Evolutionary conservation across 192 early-diverging fungal genomes (phyloP).

Genomic region (Rhizophagus prolifer): DNA sequence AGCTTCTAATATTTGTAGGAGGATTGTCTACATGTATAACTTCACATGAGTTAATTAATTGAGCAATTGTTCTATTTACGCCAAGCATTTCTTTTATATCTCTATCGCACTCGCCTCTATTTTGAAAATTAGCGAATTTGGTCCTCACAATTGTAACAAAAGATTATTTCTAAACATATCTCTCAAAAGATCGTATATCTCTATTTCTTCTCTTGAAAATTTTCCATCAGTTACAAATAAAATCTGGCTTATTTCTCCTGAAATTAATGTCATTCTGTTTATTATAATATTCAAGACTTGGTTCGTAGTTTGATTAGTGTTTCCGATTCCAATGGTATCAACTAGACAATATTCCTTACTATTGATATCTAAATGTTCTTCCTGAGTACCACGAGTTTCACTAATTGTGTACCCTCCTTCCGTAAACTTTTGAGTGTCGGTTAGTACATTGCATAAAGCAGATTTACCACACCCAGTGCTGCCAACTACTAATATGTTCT

Average conservation of each 20-base stretch:
- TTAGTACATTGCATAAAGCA: conserved; percentile 13
- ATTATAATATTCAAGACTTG: no score
- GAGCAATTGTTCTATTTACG: neutral
- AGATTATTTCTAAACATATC: neutral
- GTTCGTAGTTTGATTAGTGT: neutral
- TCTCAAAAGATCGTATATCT: neutral
- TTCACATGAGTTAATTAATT: neutral
- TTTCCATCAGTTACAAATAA: neutral
- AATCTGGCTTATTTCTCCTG: no score
- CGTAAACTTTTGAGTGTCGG: neutral
- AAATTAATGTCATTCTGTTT: no score
- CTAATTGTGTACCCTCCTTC: neutral
- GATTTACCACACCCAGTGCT: conserved; percentile 1
- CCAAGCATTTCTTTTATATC: neutral
- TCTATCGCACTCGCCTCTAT: neutral
- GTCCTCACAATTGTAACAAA: conserved; percentile 4
- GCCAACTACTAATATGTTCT: neutral
- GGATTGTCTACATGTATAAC: conserved; percentile 20
- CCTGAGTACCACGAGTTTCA: neutral
- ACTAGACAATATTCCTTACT: neutral
- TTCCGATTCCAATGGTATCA: conserved; percentile 2
- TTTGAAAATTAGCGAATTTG: neutral
- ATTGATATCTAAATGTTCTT: neutral
- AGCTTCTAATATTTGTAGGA: neutral
- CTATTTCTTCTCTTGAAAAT: neutral